Percentiles rank a stretch among this genome's conserved stretches.
Evolutionary conservation across 257 asterid species (phyloP).

Genomic region (Przewalskia tangutica): DNA sequence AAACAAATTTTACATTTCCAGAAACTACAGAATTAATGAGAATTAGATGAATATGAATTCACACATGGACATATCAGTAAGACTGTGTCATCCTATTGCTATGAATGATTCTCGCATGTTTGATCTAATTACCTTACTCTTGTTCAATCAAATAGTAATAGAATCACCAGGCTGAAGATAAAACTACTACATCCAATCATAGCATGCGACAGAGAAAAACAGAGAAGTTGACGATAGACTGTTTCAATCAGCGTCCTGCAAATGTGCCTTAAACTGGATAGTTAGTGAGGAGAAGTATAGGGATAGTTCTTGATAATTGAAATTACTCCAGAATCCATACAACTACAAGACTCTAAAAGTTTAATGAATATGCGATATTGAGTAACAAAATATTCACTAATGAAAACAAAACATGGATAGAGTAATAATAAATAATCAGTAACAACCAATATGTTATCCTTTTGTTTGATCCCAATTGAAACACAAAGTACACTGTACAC

Average conservation of each 20-base stretch:
- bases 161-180: not conserved
- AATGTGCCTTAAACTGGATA: not conserved
- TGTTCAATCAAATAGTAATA: not conserved
- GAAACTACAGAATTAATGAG: no score
- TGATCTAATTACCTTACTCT: not conserved
- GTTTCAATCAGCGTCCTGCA: not conserved
- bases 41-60: no score
- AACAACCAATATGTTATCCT: conserved; percentile 17
- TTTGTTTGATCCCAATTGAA: no score
- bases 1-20: no score
- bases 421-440: conserved; percentile 19
- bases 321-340: not conserved
- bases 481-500: no score
- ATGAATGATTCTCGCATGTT: no score
- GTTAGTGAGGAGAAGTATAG: not conserved
- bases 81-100: no score
- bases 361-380: not conserved
- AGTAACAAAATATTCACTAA: not conserved
- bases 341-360: not conserved
- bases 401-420: not conserved
- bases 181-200: not conserved
- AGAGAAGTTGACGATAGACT: not conserved
- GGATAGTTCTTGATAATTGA: not conserved
- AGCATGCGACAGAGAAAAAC: not conserved
- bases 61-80: no score